Percentiles rank a stretch among this genome's conserved stretches.
Conservation (phyloP, 1,139 yeast species). For the Yamadazyma mexicana region DNA sequence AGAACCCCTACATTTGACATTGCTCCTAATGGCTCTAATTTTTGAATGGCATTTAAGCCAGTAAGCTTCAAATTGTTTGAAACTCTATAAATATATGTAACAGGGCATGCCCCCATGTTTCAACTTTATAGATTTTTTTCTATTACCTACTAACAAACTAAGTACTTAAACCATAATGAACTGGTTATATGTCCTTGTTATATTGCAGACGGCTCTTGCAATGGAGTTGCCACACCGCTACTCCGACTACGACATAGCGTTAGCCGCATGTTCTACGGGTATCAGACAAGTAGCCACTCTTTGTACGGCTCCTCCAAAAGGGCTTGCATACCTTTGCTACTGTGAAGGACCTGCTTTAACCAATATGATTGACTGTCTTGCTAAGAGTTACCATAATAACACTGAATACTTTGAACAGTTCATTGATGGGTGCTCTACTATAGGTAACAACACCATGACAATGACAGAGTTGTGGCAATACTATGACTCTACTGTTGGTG, state of each 20-base stretch:
- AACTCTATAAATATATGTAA: no score
- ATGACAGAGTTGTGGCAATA: constrained; percentile 11
- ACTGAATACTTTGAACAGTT: constrained; percentile 15
- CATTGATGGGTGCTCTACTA: constrained; percentile 13
- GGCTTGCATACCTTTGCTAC: constrained; percentile 13
- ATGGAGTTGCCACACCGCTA: not conserved
- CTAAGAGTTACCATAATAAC: constrained; percentile 18
- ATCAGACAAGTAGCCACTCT: constrained; percentile 10
- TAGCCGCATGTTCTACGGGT: constrained; percentile 8
- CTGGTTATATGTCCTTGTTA: not conserved
- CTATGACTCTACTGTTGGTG: constrained; percentile 8
- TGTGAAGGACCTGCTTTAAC: constrained; percentile 22
- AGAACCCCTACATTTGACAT: not conserved
- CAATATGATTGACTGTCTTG: constrained; percentile 20
- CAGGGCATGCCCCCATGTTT: no score
- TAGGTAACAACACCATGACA: constrained; percentile 8
- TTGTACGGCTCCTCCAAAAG: constrained; percentile 5
- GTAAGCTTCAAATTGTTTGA: no score
- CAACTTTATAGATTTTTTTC: no score
- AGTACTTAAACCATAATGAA: not conserved
- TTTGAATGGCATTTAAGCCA: no score
- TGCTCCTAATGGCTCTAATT: not conserved
- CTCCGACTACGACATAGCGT: constrained; percentile 9
- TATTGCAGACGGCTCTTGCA: not conserved
- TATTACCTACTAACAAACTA: not conserved